Evolutionary conservation across 345 rosid species (phyloP), one percentile per base, ranked within the genome.

Genomic region (Corymbia maculata): DNA sequence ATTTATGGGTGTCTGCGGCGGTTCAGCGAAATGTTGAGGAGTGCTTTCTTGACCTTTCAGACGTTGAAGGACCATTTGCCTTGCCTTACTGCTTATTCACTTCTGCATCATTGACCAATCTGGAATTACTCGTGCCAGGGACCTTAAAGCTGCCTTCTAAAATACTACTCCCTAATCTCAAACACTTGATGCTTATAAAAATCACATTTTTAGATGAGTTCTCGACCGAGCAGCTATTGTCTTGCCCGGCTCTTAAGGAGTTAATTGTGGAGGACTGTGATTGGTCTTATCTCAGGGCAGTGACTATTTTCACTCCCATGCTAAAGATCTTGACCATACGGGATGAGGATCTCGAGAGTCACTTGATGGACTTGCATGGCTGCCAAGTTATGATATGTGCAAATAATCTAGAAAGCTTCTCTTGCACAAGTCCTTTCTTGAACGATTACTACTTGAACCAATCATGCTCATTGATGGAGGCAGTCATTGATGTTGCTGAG

Each of bases 111-210:
- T 64, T n/a, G 75, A 64, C 36, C 75, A 13, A 64, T 8, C 9
- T 64, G 1, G 19, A n/a, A 13, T 3, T n/a, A n/a, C 6, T n/a
- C 0, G 19, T 64, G 36, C 42, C 2, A 66, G 6, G 6, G 36
- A 42, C 42, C 42, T 30, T 30, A 66, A 66, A 66, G 79, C 79
- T 66, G 14, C 79, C 42, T 66, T 66, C 75, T 66, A 66, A 66
- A 66, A 66, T 66, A 66, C 21, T n/a, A 42, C 5, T 66, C 30
- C 79, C 5, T 30, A 66, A 66, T 66, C 79, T 14, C 21, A n/a
- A 66, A 30, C 8, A 15, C 6, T 30, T 30, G 5, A 30, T n/a
- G 30, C 79, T 66, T 66, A 0, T 14, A 10, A 66, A 30, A 7
- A 66, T 66, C 79, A 66, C 19, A 66, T 66, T 30, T 66, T 66